Base-by-base conservation (phyloP, 2,329 filamentous ascomycete species). In the Cladophialophora psammophila region DNA sequence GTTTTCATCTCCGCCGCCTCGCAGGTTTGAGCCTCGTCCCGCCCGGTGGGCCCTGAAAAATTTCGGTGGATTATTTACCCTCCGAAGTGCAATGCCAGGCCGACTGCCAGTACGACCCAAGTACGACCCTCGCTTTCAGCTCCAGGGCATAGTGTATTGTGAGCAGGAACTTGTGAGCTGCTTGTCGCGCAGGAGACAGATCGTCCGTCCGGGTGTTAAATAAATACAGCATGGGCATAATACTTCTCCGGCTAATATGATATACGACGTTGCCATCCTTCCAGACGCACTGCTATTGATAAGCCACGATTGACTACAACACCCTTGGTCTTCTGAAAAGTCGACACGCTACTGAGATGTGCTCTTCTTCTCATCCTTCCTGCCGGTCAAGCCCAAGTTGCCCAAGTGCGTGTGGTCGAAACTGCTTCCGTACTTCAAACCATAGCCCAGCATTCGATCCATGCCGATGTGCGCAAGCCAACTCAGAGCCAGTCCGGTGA, bases 291-390 rank as follows among this genome's bases (percentile, higher is more conserved):
- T 5, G 45, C 20, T 50, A 7, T 50, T 50, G n/a, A 5, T n/a
- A 18, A 10, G 40, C 40, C 13, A 5, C 15, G 9, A 50, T 26
- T 50, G 18, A 26, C 10, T 26, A n/a, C 45, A 26, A 26, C 18
- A 31, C 45, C 1, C 9, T 20, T 50, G 45, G 31, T 8, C 53
- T 15, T 18, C 4, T 94, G 89, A 3, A 94, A 94, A 76, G 97
- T 97, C 58, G 93, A 20, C 36, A 26, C 7, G 5, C 36, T 58
- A 58, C 36, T 42, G 35, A 26, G 57, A 50, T 50, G 36, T 26
- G 8, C 34, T 60, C 10, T 31, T 52, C 53, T 56, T 38, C 1
- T 56, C 61, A 10, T 36, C 53, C 53, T 5, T 38, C 38, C 38
- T 45, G 40, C 55, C 15, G 12, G 55, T 26, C 9, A 60, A 55